Percentiles rank a stretch among this genome's conserved stretches.
Evolutionary conservation across 2,329 filamentous ascomycete species (phyloP).

Genomic region (Pestalotiopsis fici): DNA sequence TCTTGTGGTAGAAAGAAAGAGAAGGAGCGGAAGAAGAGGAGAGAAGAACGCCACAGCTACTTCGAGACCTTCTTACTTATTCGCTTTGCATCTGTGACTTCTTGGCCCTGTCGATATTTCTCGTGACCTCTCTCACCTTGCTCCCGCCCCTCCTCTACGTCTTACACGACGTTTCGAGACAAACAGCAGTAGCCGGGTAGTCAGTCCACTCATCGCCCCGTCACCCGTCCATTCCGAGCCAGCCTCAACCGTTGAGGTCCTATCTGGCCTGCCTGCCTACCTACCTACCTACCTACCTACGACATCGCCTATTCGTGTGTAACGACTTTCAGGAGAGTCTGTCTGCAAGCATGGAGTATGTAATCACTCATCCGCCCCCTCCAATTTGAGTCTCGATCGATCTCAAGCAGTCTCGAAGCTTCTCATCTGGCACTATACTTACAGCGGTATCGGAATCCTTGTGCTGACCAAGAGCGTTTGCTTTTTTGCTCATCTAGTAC

Average conservation of each 20-base stretch:
- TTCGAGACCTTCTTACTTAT: not conserved
- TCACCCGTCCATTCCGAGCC: not conserved
- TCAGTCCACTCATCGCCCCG: not conserved
- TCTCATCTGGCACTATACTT: not conserved
- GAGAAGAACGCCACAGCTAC: not conserved
- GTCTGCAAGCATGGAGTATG: slow-evolving; percentile 7
- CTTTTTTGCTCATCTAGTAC: slow-evolving; percentile 22
- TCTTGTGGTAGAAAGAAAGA: not conserved
- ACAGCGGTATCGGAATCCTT: not conserved
- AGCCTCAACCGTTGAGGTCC: slow-evolving; percentile 1
- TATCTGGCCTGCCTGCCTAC: not conserved
- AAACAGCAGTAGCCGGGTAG: not conserved
- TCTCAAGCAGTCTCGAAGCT: not conserved
- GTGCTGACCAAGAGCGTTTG: slow-evolving; percentile 2
- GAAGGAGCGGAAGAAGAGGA: not conserved
- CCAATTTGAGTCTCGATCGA: not conserved
- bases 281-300: not conserved
- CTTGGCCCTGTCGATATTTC: not conserved
- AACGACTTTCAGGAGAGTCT: not conserved
- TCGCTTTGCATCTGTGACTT: not conserved
- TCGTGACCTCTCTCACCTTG: not conserved
- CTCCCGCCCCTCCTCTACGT: not conserved
- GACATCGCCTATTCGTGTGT: not conserved
- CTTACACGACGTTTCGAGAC: not conserved
- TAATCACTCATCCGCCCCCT: not conserved